These are phyloP conservation scores for Vicia villosa DNA, from an alignment of 306 rosid species.

Conservation along the genomic window DNA sequence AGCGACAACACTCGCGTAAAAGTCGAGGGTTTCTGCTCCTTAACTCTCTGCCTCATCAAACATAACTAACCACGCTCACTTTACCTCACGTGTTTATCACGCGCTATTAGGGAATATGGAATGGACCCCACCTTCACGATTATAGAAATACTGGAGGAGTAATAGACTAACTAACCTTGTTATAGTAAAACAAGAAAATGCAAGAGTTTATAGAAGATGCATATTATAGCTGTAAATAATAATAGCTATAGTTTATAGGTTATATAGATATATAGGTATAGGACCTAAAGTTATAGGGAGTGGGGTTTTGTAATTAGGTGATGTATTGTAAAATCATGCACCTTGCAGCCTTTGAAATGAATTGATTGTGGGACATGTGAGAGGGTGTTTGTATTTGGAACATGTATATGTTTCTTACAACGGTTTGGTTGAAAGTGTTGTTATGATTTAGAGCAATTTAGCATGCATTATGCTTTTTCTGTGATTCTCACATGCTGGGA, in stretches of 20 bases:
- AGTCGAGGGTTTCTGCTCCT: slow-evolving; percentile 48
- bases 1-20: slow-evolving; percentile 50
- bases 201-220: slow-evolving; percentile 14
- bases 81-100: background rate
- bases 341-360: slow-evolving; percentile 28
- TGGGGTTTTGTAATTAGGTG: slow-evolving; percentile 30
- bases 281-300: background rate
- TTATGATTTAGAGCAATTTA: slow-evolving; percentile 31
- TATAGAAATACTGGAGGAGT: background rate
- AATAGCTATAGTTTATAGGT: background rate
- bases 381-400: slow-evolving; percentile 43
- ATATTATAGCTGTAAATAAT: too few species aligned
- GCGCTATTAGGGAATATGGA: background rate
- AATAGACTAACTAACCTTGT: background rate
- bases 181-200: slow-evolving; percentile 33
- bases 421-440: slow-evolving; percentile 24
- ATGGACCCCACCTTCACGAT: background rate
- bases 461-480: slow-evolving; percentile 24
- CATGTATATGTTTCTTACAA: slow-evolving; percentile 22
- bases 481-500: slow-evolving; percentile 27
- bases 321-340: slow-evolving; percentile 35
- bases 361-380: slow-evolving; percentile 33
- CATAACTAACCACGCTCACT: background rate
- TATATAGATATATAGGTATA: background rate
- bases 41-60: slow-evolving; percentile 33